Base-by-base conservation (phyloP, 2,329 filamentous ascomycete genomes). In the Graphilbum fragrans region DNA sequence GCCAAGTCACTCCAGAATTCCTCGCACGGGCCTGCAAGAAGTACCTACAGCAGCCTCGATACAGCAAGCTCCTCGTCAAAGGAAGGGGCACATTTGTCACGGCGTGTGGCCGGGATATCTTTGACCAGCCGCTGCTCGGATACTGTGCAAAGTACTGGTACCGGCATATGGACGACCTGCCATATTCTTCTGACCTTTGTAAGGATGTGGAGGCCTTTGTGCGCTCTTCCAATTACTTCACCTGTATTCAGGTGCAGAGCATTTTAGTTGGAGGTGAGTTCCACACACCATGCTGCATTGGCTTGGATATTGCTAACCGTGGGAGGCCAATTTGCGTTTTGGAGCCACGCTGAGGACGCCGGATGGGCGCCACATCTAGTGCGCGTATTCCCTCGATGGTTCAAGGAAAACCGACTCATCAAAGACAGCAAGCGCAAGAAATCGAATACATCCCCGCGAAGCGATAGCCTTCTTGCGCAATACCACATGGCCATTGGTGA, bases 171-270 rank as follows among this genome's bases (percentile, higher is more conserved):
- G 38, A 40, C 32, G 38, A 40, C 22, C 32, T 40, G 1, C 6
- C 18, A 11, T 27, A 29, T 29, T 34, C 32, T 14, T 17, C 38
- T 22, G 32, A 29, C 9, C 19, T 35, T 3, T 34, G 31, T 21
- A 4, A 17, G 4, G 31, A 40, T 10, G 33, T 35, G 4, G 38
- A 40, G 22, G 6, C 1, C 7, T 35, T 40, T 12, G 22, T 40
- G 31, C 32, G 21, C 11, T 40, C 32, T 3, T n/a, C 33, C 12
- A n/a, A 40, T 22, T 40, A 27, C 32, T 34, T 35, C 16, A 40
- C 38, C 22, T 40, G 38, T 25, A 20, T 40, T 21, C 38, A 40
- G 33, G n/a, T 40, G 5, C 38, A 40, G 32, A 40, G 38, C 38
- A 25, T 40, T 16, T 32, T 40, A 21, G 31, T 40, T 18, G 33